Conservation (phyloP, 257 asterid species). For the Salvia rosmarinus region DNA sequence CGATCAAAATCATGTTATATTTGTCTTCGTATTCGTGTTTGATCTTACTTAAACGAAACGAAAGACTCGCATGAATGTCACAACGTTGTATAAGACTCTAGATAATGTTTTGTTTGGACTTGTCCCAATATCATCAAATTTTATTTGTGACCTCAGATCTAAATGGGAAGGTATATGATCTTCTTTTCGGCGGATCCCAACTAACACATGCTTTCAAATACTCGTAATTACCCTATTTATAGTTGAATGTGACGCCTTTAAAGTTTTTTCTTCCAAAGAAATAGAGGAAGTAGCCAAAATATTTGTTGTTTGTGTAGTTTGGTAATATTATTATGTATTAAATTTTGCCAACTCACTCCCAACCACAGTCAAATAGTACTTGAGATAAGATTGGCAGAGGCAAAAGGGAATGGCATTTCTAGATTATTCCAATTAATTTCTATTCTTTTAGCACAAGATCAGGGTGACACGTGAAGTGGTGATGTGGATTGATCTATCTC, state of each 20-base stretch:
- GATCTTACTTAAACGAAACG: no score
- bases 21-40: no score
- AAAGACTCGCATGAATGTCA: no score
- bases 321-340: not conserved
- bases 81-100: no score
- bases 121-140: not conserved
- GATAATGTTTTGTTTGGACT: no score
- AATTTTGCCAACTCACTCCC: not conserved
- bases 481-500: constrained; percentile 2
- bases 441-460: constrained; percentile 21
- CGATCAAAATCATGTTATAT: no score
- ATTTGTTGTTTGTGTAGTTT: not conserved
- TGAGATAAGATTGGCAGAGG: not conserved
- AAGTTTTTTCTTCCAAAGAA: not conserved
- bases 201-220: not conserved
- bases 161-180: not conserved
- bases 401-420: not conserved
- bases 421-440: constrained; percentile 1
- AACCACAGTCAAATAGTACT: not conserved
- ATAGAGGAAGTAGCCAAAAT: not conserved
- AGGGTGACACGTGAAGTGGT: constrained; percentile 42
- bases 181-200: not conserved
- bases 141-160: not conserved
- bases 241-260: not conserved
- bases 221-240: not conserved